phyloP scores from a whole-genome alignment of 805 yeast genomes.

The Cyberlindnera mrakii region DNA sequence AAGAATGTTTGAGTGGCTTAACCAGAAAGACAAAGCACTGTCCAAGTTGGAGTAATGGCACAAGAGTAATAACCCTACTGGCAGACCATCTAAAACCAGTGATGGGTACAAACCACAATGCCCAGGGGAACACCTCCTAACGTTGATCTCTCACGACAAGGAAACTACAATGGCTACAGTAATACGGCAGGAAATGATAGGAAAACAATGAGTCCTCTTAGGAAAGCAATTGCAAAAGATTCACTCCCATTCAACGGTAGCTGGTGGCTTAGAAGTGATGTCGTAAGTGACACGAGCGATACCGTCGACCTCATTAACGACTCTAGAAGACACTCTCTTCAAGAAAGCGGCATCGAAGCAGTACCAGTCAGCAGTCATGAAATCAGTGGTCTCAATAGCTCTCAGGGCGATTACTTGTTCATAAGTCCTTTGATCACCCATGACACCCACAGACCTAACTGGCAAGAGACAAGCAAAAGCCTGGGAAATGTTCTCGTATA shows the following conservation, averaged over 20 bases:
- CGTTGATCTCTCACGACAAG: constrained; percentile 62
- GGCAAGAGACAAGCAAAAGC: constrained; percentile 97
- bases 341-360: constrained; percentile 88
- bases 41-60: constrained; percentile 61
- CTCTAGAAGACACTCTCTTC: constrained; percentile 89
- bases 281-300: constrained; percentile 99
- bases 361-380: constrained; percentile 99
- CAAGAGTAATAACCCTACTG: constrained; percentile 32
- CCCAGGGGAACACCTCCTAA: constrained; percentile 40
- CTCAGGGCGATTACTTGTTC: constrained; percentile 98
- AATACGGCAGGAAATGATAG: constrained; percentile 28
- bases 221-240: not conserved
- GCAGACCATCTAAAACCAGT: constrained; percentile 38
- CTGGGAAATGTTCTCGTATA: constrained; percentile 89
- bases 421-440: constrained; percentile 99
- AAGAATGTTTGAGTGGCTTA: constrained; percentile 65
- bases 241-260: constrained; percentile 99
- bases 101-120: constrained; percentile 25
- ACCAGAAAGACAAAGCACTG: constrained; percentile 36
- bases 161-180: constrained; percentile 54
- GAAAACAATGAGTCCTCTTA: not conserved
- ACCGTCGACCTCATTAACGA: constrained; percentile 97
- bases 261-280: constrained; percentile 98
- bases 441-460: constrained; percentile 97
- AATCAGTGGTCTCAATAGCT: constrained; percentile 95